These are phyloP conservation scores for Xylariaceae sp. DNA, from an alignment of 2,329 filamentous ascomycete species.

Conservation along the genomic window DNA sequence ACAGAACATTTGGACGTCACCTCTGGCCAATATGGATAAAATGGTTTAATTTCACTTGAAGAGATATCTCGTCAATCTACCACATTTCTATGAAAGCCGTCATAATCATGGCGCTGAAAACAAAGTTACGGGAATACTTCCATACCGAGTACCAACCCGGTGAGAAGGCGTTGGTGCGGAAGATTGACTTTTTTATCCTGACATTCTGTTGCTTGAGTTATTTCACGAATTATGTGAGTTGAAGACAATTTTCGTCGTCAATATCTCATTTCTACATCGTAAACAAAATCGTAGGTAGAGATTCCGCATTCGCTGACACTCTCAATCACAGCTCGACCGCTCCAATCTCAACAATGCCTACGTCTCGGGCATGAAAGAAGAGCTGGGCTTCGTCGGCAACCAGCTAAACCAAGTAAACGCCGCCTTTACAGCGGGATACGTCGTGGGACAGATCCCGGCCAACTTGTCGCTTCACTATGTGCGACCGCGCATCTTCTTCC, in stretches of 20 bases:
- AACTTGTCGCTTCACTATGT: constrained; percentile 69
- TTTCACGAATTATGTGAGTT: constrained; percentile 60
- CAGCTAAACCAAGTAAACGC: constrained; percentile 62
- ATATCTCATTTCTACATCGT: not conserved
- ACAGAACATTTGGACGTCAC: not conserved
- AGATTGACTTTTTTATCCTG: constrained; percentile 70
- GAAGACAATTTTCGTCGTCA: not conserved
- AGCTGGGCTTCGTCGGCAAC: constrained; percentile 55
- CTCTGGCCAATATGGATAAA: not conserved
- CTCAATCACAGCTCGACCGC: constrained; percentile 50
- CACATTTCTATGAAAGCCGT: too few relatives aligned
- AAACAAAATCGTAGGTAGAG: too few relatives aligned
- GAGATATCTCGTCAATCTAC: not conserved
- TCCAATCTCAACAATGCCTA: constrained; percentile 62
- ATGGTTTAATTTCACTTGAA: not conserved
- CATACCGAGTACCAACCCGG: constrained; percentile 41
- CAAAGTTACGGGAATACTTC: constrained; percentile 39
- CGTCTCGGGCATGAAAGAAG: constrained; percentile 60
- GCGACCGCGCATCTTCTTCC: constrained; percentile 68
- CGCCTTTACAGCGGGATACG: constrained; percentile 53
- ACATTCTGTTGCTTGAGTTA: constrained; percentile 68
- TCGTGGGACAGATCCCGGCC: constrained; percentile 65
- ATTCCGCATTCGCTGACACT: too few relatives aligned
- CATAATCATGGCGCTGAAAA: constrained; percentile 30
- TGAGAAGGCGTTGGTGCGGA: constrained; percentile 57